Evolutionary conservation across 2,329 filamentous ascomycete species (phyloP), one percentile per base, ranked within the genome.

Genomic region (Didymella segeticola): DNA sequence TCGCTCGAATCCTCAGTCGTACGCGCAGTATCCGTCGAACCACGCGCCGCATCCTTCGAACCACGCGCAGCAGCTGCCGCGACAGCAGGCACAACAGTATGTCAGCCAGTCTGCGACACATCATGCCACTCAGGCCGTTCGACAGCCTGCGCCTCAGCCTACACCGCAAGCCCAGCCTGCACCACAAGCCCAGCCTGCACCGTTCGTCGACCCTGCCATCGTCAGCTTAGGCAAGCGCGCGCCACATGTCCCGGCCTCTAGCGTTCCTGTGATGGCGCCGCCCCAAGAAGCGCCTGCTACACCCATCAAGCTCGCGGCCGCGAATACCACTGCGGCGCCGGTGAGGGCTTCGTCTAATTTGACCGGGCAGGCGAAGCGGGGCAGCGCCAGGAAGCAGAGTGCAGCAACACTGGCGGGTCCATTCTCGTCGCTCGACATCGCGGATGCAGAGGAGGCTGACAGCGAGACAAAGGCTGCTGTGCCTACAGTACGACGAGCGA

Each of bases 181-280:
- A 27, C 53, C 54, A 63, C 46, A 56, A 33, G 49, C 61, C 19
- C 72, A 77, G 58, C 63, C 79, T 25, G 66, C 79, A 25, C 51
- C 64, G 0, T 91, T 95, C 66, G 82, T 88, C n/a, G 91, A 96
- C 65, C 91, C 91, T 10, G 91, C 91, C 3, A 96, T 96, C 49
- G 71, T 96, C 38, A 92, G 90, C 69, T 83, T 90, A 70, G 73
- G 73, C 17, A 79, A 73, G 55, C 63, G 66, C 65, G 56, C 74
- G 12, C 51, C 45, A 12, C 51, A 33, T 3, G 39, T 41, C 20
- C 23, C 45, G 11, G 29, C 34, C 3, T 9, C 45, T 6, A 57
- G 57, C 17, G 64, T 67, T 31, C 34, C 62, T 12, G 51, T 63
- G 26, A 47, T 62, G 34, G 60, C 63, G 25, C 59, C 61, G 20